Evolutionary conservation across 176 grass and related monocot species (phyloP).

Genomic region (Saccharum officinarum): DNA sequence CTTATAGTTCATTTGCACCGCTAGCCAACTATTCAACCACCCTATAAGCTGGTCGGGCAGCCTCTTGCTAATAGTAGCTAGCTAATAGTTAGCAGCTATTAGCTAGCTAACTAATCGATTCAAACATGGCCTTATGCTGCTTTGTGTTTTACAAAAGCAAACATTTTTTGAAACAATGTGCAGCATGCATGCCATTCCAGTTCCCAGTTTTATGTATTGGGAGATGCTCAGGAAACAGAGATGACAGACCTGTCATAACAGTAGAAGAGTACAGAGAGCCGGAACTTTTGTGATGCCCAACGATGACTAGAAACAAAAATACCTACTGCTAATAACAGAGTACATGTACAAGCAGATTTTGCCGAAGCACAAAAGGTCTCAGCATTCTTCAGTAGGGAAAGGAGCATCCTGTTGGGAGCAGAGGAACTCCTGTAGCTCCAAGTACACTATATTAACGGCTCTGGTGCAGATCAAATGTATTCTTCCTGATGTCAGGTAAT

Average conservation of each 20-base stretch:
- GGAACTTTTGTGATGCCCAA: background rate
- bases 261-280: background rate
- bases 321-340: background rate
- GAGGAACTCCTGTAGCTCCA: background rate
- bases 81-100: background rate
- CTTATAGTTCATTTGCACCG: background rate
- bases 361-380: background rate
- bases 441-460: background rate
- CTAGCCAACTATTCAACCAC: background rate
- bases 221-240: background rate
- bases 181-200: background rate
- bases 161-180: background rate
- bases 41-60: background rate
- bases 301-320: background rate
- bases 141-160: background rate
- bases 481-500: conserved; percentile 18
- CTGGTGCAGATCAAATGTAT: background rate
- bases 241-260: background rate
- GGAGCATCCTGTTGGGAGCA: background rate
- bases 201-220: background rate
- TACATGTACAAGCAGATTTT: conserved; percentile 13
- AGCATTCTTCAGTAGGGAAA: background rate
- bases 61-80: background rate
- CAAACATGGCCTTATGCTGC: background rate
- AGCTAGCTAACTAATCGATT: background rate